Conservation (phyloP, 306 rosid species). For the Ormosia emarginata region DNA sequence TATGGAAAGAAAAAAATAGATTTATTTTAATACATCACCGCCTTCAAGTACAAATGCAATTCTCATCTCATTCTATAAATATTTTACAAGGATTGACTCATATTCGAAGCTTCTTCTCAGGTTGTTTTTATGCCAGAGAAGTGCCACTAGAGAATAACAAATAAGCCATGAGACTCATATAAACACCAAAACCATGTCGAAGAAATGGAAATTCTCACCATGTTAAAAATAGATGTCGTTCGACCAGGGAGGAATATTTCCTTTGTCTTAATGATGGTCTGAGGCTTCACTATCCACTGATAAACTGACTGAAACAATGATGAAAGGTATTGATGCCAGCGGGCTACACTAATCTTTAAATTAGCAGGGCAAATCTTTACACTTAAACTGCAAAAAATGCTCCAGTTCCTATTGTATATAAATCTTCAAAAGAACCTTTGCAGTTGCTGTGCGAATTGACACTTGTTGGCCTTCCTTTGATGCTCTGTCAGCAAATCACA, state of each 20-base stretch:
- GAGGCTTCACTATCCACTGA: slow-evolving; percentile 93
- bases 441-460: slow-evolving; percentile 79
- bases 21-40: no score
- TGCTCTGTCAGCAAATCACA: slow-evolving; percentile 46
- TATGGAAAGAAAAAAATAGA: no score
- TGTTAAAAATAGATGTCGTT: slow-evolving; percentile 79
- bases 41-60: no score
- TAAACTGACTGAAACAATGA: slow-evolving; percentile 80
- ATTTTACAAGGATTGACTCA: no score
- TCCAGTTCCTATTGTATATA: slow-evolving; percentile 6
- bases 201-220: slow-evolving; percentile 53
- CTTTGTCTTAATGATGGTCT: slow-evolving; percentile 66
- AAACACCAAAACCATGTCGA: slow-evolving; percentile 4
- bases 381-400: not conserved
- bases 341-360: not conserved
- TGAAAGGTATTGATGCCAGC: slow-evolving; percentile 23
- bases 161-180: not conserved
- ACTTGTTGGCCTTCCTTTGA: slow-evolving; percentile 79
- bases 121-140: no score
- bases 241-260: slow-evolving; percentile 99
- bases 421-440: slow-evolving; percentile 53
- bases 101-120: not conserved
- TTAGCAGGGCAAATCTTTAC: not conserved
- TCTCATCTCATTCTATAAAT: no score
- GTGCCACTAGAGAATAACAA: not conserved